These are phyloP conservation scores for Colletotrichum noveboracense DNA, from an alignment of 2,329 filamentous ascomycete species.

Conservation along the genomic window DNA sequence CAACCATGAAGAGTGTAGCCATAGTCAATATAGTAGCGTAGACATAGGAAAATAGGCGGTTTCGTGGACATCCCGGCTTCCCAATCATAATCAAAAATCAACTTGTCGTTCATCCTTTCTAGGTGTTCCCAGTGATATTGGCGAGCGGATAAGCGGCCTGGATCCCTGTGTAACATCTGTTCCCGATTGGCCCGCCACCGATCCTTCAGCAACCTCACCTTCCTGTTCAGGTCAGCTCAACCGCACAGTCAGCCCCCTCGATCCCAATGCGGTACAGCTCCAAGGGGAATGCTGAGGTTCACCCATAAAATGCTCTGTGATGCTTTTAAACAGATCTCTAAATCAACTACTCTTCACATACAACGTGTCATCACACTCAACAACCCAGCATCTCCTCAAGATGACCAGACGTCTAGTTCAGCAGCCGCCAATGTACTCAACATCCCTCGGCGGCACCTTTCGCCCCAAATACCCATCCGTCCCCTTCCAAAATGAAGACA, in stretches of 20 bases:
- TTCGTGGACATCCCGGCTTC: too few species aligned
- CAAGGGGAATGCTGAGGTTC: not conserved
- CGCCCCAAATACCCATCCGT: not conserved
- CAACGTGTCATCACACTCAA: not conserved
- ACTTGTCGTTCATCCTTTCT: not conserved
- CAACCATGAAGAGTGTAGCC: too few species aligned
- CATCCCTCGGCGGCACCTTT: constrained; percentile 32
- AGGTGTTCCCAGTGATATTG: not conserved
- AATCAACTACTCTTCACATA: not conserved
- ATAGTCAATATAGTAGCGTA: too few species aligned
- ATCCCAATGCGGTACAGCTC: not conserved
- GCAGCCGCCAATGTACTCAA: constrained; percentile 28
- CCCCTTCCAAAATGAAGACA: not conserved
- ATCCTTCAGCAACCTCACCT: not conserved
- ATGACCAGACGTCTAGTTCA: constrained; percentile 10
- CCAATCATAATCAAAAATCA: too few species aligned
- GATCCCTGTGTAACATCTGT: not conserved
- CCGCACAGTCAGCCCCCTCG: not conserved
- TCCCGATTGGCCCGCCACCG: not conserved
- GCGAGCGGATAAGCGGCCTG: not conserved
- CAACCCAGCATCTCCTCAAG: not conserved
- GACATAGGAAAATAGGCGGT: too few species aligned
- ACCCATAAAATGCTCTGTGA: not conserved
- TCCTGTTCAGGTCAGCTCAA: not conserved
- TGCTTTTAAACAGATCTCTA: not conserved